Evolutionary conservation across 208 protist species (phyloP).

Genomic region (Naegleria lovaniensis): DNA sequence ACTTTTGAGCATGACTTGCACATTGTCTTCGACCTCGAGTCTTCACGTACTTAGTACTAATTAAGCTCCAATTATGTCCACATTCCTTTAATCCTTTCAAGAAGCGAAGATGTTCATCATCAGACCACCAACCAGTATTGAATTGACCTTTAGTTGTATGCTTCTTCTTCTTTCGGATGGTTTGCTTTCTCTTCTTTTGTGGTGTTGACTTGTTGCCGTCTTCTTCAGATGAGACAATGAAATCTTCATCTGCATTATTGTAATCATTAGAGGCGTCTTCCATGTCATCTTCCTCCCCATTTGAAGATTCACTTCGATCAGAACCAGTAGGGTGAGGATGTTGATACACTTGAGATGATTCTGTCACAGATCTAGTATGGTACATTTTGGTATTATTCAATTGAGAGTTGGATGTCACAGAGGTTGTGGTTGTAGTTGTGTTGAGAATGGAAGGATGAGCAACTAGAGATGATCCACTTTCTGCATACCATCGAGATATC

Average conservation of each 20-base stretch:
- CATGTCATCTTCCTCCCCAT: background rate
- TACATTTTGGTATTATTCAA: background rate
- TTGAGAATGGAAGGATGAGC: background rate
- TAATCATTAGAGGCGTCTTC: background rate
- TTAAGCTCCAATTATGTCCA: background rate
- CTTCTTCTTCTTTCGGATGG: background rate
- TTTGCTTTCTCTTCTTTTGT: background rate
- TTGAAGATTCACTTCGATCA: background rate
- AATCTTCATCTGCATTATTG: background rate
- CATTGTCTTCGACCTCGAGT: conserved; percentile 3
- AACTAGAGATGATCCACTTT: background rate
- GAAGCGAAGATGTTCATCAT: background rate
- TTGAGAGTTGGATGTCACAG: background rate
- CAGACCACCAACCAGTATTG: background rate
- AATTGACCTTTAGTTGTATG: background rate
- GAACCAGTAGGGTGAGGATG: too few relatives aligned
- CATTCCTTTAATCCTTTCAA: background rate
- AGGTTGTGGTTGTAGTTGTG: background rate
- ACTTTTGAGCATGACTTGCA: conserved; percentile 4
- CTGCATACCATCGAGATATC: background rate
- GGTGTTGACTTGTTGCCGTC: background rate
- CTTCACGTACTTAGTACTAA: background rate
- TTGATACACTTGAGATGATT: too few relatives aligned
- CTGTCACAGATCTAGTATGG: too few relatives aligned
- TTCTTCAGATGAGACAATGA: background rate